Evolutionary conservation across 2,329 filamentous ascomycete species (phyloP).

Genomic region (Epichloe glyceriae): DNA sequence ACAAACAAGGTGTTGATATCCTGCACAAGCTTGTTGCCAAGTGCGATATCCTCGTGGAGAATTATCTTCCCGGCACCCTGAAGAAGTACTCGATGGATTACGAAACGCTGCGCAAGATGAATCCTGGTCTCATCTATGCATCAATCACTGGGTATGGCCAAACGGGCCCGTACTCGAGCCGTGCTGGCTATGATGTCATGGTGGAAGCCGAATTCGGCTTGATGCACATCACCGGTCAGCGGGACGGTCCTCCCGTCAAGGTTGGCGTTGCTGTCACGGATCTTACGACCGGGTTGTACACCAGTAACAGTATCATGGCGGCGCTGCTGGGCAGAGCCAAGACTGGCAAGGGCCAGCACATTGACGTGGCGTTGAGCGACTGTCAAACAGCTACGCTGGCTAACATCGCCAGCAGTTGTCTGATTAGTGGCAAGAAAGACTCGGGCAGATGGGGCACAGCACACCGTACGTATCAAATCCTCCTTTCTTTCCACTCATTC

Average conservation of each 20-base stretch:
- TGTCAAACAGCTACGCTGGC: slow-evolving; percentile 88
- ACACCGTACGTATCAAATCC: slow-evolving; percentile 51
- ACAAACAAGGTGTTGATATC: slow-evolving; percentile 70
- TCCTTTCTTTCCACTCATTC: background rate
- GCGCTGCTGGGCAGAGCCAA: slow-evolving; percentile 64
- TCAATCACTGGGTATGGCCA: slow-evolving; percentile 97
- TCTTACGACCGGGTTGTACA: slow-evolving; percentile 87
- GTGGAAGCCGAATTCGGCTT: slow-evolving; percentile 95
- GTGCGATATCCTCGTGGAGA: slow-evolving; percentile 90
- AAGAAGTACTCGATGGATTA: slow-evolving; percentile 91
- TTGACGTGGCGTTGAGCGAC: slow-evolving; percentile 83
- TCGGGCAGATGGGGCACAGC: slow-evolving; percentile 90
- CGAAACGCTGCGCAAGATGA: slow-evolving; percentile 63
- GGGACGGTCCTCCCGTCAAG: slow-evolving; percentile 86
- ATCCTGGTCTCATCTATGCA: slow-evolving; percentile 80
- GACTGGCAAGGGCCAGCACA: slow-evolving; percentile 75
- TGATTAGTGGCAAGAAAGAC: slow-evolving; percentile 81
- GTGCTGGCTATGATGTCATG: slow-evolving; percentile 98
- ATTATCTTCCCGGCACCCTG: slow-evolving; percentile 81
- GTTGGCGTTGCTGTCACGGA: slow-evolving; percentile 96
- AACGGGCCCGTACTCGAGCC: slow-evolving; percentile 74
- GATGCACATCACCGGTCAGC: slow-evolving; percentile 92
- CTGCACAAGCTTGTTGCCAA: slow-evolving; percentile 72
- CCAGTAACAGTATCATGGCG: slow-evolving; percentile 90
- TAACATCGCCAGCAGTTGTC: slow-evolving; percentile 87